A percentile compares a stretch with the other conserved stretches of the same genome.
phyloP scores from a whole-genome alignment of 768 basidiomycete genomes.

The Leccinum imitatum region DNA sequence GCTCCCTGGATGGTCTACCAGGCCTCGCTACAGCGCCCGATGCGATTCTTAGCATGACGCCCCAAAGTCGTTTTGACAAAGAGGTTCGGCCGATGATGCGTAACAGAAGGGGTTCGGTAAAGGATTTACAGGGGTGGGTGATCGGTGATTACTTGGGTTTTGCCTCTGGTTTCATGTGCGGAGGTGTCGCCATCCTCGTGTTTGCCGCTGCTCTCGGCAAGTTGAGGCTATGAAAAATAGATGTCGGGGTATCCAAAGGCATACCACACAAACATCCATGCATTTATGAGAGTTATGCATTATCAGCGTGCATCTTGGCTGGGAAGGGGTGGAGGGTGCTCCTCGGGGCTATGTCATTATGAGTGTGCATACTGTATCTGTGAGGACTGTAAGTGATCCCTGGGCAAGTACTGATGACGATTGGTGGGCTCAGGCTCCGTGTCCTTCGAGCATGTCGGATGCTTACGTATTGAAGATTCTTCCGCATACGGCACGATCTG shows the following conservation, averaged over 20 bases:
- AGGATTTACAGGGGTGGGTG: not conserved
- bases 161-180: conserved; percentile 19
- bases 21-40: conserved; percentile 38
- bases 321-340: not conserved
- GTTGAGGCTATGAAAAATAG: conserved; percentile 3
- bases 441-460: not conserved
- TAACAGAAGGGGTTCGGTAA: not conserved
- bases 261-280: not conserved
- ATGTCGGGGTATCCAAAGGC: too few species aligned
- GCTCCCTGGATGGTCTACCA: conserved; percentile 58
- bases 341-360: not conserved
- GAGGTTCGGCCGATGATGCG: conserved; percentile 13
- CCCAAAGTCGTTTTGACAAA: conserved; percentile 21
- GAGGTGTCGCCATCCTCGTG: conserved; percentile 4
- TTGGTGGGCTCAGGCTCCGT: not conserved
- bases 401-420: not conserved
- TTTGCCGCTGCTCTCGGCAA: conserved; percentile 7
- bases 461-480: not conserved
- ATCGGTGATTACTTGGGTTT: conserved; percentile 13
- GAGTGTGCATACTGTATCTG: too few species aligned
- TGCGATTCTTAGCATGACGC: conserved; percentile 11
- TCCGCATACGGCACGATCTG: not conserved
- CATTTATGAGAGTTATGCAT: not conserved
- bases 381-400: not conserved
- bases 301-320: not conserved